Evolutionary conservation across 192 early-diverging fungal species (phyloP), one percentile per base, ranked within the genome.

Genomic region (Coemansia sp.): DNA sequence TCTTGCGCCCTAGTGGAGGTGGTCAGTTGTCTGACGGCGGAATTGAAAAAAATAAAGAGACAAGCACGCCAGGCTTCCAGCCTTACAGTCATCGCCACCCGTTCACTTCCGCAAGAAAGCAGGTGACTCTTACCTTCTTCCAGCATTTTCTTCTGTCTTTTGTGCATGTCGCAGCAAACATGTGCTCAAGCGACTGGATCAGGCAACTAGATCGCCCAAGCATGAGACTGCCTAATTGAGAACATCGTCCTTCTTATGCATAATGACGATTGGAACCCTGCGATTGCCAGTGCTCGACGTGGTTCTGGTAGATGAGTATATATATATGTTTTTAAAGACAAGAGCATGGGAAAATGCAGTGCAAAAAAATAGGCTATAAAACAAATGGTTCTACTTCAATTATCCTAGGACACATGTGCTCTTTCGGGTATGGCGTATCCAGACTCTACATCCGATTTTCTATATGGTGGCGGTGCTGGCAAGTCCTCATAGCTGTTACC

Each of bases 391-490:
- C 57, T 36, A 34, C 57, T 36, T 36, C 6, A 9, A n/a, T 11
- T 10, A 3, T 16, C 57, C 16, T n/a, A 60, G 57, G 57, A 31
- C 7, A 34, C 33, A 13, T 36, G 57, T 9, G 57, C 31, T 36
- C 57, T 60, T 60, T 60, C 33, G 4, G 57, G 57, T 18, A 34
- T 18, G 36, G 31, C 31, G 16, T 16, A 34, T n/a, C 57, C 57
- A 16, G 31, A 7, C 31, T 60, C 33, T n/a, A 34, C 34, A 60
- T 60, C 57, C 16, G 27, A n/a, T 33, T 33, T 60, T 18, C 16
- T 60, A 18, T 60, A 60, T 60, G 57, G 52, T 24, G 59, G 66
- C 33, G 66, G 72, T n/a, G 71, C 64, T 42, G 49, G 64, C 55
- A 54, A 13, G 13, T 66, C 38, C 16, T 57, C 34, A 46, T 54